Evolutionary conservation across 1,284 basidiomycete genomes (phyloP).

Genomic region (Rhodotorula sp.): DNA sequence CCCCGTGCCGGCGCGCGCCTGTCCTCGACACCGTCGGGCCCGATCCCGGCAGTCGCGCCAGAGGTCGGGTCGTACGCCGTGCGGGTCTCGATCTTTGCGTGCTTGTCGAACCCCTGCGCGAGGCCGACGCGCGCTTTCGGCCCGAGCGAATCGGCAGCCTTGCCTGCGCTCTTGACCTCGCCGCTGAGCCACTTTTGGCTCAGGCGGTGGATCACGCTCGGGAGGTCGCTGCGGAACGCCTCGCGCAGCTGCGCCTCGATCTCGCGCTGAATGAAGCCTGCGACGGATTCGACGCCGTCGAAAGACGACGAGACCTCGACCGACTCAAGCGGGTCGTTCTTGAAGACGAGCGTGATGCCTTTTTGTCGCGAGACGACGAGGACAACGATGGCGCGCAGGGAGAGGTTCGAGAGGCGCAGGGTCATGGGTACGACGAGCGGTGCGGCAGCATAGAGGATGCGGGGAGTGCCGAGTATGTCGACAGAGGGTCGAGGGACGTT

Average conservation of each 20-base stretch:
- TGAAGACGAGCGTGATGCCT: slow-evolving; percentile 98
- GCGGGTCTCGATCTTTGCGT: slow-evolving; percentile 66
- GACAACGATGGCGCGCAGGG: slow-evolving; percentile 92
- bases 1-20: slow-evolving; percentile 1
- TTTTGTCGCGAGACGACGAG: slow-evolving; percentile 95
- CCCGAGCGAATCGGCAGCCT: slow-evolving; percentile 9
- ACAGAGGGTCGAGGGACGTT: slow-evolving; percentile 73
- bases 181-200: slow-evolving; percentile 81
- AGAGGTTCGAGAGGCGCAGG: slow-evolving; percentile 90
- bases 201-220: slow-evolving; percentile 93
- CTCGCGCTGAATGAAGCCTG: slow-evolving; percentile 93
- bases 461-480: slow-evolving; percentile 68
- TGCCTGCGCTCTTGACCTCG: slow-evolving; percentile 39
- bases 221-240: slow-evolving; percentile 97
- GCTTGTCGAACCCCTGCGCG: slow-evolving; percentile 55
- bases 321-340: slow-evolving; percentile 97
- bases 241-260: slow-evolving; percentile 96
- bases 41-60: too few relatives aligned
- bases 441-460: slow-evolving; percentile 87
- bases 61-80: slow-evolving; percentile 60
- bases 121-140: slow-evolving; percentile 6
- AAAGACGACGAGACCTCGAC: slow-evolving; percentile 98
- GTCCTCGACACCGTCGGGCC: not conserved
- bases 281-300: slow-evolving; percentile 95
- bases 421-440: slow-evolving; percentile 97